Percentiles rank a stretch among this genome's conserved stretches.
Conservation (phyloP, 2,329 filamentous ascomycete genomes). For the Penicillium fuscoglaucum region DNA sequence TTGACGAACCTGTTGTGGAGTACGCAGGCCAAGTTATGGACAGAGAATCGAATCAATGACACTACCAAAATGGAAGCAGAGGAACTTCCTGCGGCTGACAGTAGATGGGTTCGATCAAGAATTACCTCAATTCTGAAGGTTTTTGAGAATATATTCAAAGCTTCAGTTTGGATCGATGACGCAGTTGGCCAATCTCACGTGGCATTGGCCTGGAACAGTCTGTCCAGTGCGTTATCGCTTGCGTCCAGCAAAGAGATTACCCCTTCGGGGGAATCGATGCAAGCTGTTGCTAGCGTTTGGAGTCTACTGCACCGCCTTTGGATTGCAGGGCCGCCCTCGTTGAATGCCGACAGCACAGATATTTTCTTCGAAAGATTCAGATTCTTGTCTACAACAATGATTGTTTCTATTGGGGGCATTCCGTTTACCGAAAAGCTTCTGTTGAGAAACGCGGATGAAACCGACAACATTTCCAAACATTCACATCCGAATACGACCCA, state of each 20-base stretch:
- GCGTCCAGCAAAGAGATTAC: conserved; percentile 82
- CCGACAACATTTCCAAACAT: conserved; percentile 40
- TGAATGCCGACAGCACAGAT: conserved; percentile 37
- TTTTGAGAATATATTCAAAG: conserved; percentile 55
- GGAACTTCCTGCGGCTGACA: conserved; percentile 81
- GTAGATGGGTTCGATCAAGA: conserved; percentile 82
- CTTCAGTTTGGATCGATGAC: conserved; percentile 51
- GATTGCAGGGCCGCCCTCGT: conserved; percentile 52
- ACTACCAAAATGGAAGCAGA: conserved; percentile 59
- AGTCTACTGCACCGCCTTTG: conserved; percentile 70
- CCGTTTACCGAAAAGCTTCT: conserved; percentile 54
- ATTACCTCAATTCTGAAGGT: conserved; percentile 64
- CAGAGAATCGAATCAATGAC: conserved; percentile 68
- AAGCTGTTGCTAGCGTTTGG: conserved; percentile 72
- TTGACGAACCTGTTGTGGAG: conserved; percentile 66
- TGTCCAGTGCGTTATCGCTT: conserved; percentile 61
- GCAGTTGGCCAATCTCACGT: conserved; percentile 46
- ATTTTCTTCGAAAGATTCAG: conserved; percentile 52
- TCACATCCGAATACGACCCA: conserved; percentile 28
- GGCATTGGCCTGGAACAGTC: conserved; percentile 61
- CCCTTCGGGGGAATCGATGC: conserved; percentile 77
- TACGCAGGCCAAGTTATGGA: conserved; percentile 63
- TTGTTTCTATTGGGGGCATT: conserved; percentile 52
- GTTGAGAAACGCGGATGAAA: conserved; percentile 56
- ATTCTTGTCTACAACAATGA: conserved; percentile 53